phyloP scores from a whole-genome alignment of 257 asterid genomes.

The Capsicum baccatum region DNA sequence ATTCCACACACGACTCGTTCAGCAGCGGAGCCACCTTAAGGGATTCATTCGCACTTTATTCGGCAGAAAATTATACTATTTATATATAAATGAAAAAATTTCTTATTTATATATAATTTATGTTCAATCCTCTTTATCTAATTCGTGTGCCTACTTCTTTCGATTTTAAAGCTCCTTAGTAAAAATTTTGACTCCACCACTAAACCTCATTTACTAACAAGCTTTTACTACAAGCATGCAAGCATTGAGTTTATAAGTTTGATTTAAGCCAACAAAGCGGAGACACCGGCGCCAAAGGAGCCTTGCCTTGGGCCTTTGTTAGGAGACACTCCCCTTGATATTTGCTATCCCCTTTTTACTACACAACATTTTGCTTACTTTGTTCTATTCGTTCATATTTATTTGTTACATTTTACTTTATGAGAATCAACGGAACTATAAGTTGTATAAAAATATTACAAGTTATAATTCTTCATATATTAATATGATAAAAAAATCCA shows the following conservation, averaged over 20 bases:
- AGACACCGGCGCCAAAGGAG: conserved; percentile 74
- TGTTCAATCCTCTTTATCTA: too few relatives aligned
- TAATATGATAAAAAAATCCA: neutral
- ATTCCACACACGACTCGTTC: neutral
- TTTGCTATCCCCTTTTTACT: conserved; percentile 34
- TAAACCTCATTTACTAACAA: neutral
- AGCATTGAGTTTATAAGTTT: conserved; percentile 12
- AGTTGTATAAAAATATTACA: neutral
- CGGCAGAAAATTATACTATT: too few relatives aligned
- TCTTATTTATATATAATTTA: too few relatives aligned
- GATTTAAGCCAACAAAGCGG: conserved; percentile 43
- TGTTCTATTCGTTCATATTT: neutral
- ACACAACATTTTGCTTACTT: too few relatives aligned
- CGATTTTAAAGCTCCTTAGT: too few relatives aligned
- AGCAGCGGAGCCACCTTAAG: too few relatives aligned
- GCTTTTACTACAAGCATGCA: conserved; percentile 28
- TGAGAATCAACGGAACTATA: neutral
- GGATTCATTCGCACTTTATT: too few relatives aligned
- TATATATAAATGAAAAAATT: too few relatives aligned
- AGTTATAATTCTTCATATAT: neutral
- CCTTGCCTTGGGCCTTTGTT: conserved; percentile 48
- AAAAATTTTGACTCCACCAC: too few relatives aligned
- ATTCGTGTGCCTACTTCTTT: too few relatives aligned
- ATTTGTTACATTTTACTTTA: neutral
- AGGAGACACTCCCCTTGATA: conserved; percentile 64